Conservation (phyloP, 176 grass and related monocot species). For the Ananas comosus region DNA sequence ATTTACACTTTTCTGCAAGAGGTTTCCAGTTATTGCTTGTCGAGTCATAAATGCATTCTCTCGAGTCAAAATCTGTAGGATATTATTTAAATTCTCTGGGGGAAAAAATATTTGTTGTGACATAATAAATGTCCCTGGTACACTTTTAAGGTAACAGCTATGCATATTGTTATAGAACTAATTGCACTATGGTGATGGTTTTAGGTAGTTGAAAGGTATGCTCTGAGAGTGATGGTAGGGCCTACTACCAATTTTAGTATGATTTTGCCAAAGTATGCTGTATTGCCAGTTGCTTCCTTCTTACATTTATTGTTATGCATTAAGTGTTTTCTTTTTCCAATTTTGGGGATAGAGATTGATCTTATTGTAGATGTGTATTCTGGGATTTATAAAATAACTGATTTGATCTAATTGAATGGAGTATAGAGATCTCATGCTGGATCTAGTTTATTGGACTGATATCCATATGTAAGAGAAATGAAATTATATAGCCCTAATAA, state of each 20-base stretch:
- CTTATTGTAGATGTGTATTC: neutral
- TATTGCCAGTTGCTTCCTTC: no score
- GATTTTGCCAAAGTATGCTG: neutral
- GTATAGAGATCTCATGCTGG: neutral
- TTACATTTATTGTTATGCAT: no score
- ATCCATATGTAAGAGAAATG: neutral
- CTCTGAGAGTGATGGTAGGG: neutral
- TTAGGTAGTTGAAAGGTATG: conserved; percentile 5
- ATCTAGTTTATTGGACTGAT: neutral
- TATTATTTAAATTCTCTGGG: neutral
- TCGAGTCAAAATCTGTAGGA: neutral
- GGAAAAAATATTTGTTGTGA: neutral
- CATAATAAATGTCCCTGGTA: conserved; percentile 4
- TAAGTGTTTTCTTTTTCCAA: no score
- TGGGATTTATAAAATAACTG: neutral
- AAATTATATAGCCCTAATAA: neutral
- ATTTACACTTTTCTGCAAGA: neutral
- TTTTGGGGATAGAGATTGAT: neutral
- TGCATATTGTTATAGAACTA: neutral
- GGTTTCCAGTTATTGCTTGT: neutral
- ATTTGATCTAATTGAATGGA: neutral
- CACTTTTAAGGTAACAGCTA: neutral
- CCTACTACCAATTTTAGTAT: neutral
- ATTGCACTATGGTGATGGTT: neutral
- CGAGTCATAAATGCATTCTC: conserved; percentile 10